These are phyloP conservation scores for Hanseniaspora clermontiae DNA, from an alignment of 805 yeast genomes.

Conservation along the genomic window DNA sequence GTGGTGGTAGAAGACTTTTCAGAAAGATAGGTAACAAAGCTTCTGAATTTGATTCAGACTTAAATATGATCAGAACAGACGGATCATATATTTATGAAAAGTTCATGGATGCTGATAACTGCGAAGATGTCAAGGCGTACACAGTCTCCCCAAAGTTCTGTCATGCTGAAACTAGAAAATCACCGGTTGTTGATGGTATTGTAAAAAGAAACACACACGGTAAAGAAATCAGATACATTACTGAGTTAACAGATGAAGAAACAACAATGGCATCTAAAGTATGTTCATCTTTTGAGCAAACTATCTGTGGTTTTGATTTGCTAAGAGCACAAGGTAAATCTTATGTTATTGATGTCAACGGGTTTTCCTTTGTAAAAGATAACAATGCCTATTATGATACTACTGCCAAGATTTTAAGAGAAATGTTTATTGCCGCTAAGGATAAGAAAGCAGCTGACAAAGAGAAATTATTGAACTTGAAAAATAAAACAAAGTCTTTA, in stretches of 20 bases:
- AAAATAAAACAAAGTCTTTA: constrained; percentile 9
- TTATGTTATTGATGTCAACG: constrained; percentile 94
- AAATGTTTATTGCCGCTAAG: constrained; percentile 56
- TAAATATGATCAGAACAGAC: constrained; percentile 62
- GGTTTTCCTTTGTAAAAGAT: constrained; percentile 94
- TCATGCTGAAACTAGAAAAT: constrained; percentile 96
- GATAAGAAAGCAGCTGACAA: constrained; percentile 33
- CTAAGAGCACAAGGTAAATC: constrained; percentile 78
- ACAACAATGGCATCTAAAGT: constrained; percentile 68
- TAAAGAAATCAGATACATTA: constrained; percentile 83
- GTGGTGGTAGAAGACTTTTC: constrained; percentile 91
- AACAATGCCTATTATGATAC: constrained; percentile 73
- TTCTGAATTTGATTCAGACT: constrained; percentile 82
- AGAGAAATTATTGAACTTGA: constrained; percentile 26
- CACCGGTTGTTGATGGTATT: constrained; percentile 98
- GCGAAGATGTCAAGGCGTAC: constrained; percentile 96
- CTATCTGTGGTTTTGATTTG: constrained; percentile 93
- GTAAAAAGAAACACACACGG: constrained; percentile 96
- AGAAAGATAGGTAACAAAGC: constrained; percentile 95
- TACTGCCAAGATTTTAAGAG: constrained; percentile 64
- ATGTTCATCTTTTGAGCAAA: constrained; percentile 67
- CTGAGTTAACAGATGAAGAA: constrained; percentile 65
- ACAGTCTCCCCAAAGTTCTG: constrained; percentile 86
- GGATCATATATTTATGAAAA: constrained; percentile 89
- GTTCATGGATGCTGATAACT: constrained; percentile 95